These are phyloP conservation scores for Epichloe uncinata DNA, from an alignment of 2,329 filamentous ascomycete genomes.

Conservation along the genomic window DNA sequence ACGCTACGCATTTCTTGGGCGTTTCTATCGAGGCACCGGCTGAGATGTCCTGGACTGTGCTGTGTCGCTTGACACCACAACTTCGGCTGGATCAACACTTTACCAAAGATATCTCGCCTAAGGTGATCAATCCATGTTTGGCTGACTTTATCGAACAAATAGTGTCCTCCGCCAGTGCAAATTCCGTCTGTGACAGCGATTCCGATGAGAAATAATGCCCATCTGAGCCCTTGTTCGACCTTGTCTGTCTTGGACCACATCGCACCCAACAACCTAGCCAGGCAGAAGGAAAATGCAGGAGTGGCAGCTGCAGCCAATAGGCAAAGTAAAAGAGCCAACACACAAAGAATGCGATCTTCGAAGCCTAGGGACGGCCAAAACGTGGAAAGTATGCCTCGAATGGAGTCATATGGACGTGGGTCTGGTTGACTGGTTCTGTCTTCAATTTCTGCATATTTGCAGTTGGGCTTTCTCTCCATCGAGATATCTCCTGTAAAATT, in stretches of 20 bases:
- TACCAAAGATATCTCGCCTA: conserved; percentile 52
- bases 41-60: conserved; percentile 51
- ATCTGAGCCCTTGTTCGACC: conserved; percentile 40
- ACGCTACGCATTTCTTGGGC: conserved; percentile 81
- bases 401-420: background rate
- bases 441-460: background rate
- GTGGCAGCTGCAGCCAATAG: conserved; percentile 52
- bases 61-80: conserved; percentile 62
- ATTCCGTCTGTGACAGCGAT: conserved; percentile 55
- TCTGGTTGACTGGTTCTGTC: background rate
- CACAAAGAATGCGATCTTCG: conserved; percentile 38
- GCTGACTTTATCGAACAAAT: conserved; percentile 55
- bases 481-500: background rate
- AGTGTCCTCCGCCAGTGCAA: conserved; percentile 53
- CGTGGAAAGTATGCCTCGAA: conserved; percentile 30
- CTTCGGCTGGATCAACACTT: conserved; percentile 62
- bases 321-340: conserved; percentile 48
- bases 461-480: background rate
- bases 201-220: conserved; percentile 55
- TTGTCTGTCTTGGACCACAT: conserved; percentile 47
- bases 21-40: conserved; percentile 62
- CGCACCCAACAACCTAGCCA: conserved; percentile 57
- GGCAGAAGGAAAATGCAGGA: conserved; percentile 62
- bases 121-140: conserved; percentile 67
- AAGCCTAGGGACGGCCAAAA: conserved; percentile 53